These are phyloP conservation scores for Microglena sp. DNA, from an alignment of 139 green algal genomes.

Conservation along the genomic window DNA sequence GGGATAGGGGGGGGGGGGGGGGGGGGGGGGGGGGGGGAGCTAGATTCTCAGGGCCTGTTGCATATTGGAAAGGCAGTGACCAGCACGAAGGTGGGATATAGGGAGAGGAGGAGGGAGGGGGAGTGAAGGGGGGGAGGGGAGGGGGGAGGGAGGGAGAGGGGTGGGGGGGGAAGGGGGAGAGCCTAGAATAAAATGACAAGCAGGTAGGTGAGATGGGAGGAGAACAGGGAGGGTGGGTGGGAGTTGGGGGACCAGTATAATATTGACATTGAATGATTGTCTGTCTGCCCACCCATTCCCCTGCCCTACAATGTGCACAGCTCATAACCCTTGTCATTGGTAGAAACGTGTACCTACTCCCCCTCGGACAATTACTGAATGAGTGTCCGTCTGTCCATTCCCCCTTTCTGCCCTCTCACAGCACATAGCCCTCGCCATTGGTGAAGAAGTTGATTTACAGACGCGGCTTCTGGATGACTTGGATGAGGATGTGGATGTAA, in stretches of 20 bases:
- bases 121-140: too few species aligned
- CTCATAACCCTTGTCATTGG: too few species aligned
- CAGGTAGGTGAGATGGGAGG: slow-evolving; percentile 47
- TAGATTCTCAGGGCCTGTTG: slow-evolving; percentile 52
- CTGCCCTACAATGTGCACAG: too few species aligned
- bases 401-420: slow-evolving; percentile 21
- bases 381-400: background rate
- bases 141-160: too few species aligned
- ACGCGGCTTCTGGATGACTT: slow-evolving; percentile 75
- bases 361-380: too few species aligned
- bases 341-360: too few species aligned
- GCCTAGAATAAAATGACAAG: slow-evolving; percentile 52
- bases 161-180: slow-evolving; percentile 58
- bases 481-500: slow-evolving; percentile 71
- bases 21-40: slow-evolving; percentile 52
- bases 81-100: slow-evolving; percentile 42
- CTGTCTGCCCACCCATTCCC: too few species aligned
- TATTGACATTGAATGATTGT: too few species aligned
- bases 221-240: too few species aligned
- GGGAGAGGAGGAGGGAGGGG: slow-evolving; percentile 4
- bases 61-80: slow-evolving; percentile 61
- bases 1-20: slow-evolving; percentile 17
- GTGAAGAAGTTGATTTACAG: slow-evolving; percentile 81
- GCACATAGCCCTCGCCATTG: slow-evolving; percentile 81
- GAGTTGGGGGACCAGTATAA: too few species aligned